phyloP scores from a whole-genome alignment of 1,139 yeast genomes.

The Diutina sp. region DNA sequence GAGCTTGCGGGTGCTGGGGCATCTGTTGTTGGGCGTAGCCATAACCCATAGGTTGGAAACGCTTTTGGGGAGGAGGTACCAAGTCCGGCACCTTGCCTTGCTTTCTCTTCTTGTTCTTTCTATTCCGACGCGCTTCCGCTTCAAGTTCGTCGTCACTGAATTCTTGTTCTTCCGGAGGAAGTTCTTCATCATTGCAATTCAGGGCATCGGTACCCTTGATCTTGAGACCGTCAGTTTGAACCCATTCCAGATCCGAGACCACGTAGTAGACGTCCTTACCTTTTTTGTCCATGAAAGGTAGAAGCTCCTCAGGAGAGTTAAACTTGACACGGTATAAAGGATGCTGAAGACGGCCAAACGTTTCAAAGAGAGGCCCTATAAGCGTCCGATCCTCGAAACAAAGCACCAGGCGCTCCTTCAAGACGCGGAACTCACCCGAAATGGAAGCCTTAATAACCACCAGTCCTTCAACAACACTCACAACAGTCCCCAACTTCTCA shows the following conservation, averaged over 20 bases:
- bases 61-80: constrained; percentile 1
- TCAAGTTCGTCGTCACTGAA: constrained; percentile 91
- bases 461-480: constrained; percentile 58
- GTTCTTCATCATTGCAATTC: constrained; percentile 87
- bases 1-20: not conserved
- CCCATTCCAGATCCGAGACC: constrained; percentile 68
- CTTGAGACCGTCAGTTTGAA: constrained; percentile 63
- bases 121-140: constrained; percentile 40
- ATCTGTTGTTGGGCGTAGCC: constrained; percentile 1
- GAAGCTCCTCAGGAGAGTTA: constrained; percentile 37
- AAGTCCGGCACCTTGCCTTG: constrained; percentile 1
- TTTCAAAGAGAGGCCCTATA: constrained; percentile 79
- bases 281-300: constrained; percentile 26
- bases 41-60: constrained; percentile 1
- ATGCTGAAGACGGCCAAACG: constrained; percentile 79
- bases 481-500: constrained; percentile 61
- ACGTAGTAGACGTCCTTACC: constrained; percentile 64
- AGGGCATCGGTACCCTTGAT: constrained; percentile 90
- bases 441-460: constrained; percentile 60
- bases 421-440: constrained; percentile 77
- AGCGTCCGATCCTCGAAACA: constrained; percentile 63
- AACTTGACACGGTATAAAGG: constrained; percentile 76
- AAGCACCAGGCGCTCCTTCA: constrained; percentile 71
- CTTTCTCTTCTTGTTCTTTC: constrained; percentile 36
- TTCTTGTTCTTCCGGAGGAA: constrained; percentile 88